These are phyloP conservation scores for Aegilops longissima DNA, from an alignment of 176 grass and related monocot species.

Conservation along the genomic window DNA sequence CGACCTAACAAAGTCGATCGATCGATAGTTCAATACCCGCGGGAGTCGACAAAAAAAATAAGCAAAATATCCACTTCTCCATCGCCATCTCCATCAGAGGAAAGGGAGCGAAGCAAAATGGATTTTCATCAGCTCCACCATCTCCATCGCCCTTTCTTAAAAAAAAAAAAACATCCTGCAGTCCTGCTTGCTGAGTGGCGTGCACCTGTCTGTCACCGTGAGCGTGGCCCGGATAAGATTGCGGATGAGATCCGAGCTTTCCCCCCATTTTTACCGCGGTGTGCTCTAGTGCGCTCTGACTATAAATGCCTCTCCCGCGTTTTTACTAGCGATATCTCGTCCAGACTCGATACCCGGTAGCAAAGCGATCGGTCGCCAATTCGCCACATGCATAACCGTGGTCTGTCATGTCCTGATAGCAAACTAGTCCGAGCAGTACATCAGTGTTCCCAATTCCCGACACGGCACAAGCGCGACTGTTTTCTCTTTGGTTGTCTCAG, in stretches of 20 bases:
- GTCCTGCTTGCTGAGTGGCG: conserved; percentile 21
- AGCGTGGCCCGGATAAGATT: conserved; percentile 13
- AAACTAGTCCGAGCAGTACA: no score
- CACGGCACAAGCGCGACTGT: no score
- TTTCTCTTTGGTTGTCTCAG: no score
- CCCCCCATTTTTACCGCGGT: background rate
- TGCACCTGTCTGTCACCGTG: conserved; percentile 16
- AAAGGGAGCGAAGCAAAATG: no score
- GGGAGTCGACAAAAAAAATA: background rate
- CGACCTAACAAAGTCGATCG: background rate
- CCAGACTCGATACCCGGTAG: background rate
- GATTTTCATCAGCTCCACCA: no score
- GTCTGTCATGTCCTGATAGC: no score
- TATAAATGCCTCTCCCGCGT: background rate
- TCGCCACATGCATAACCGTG: background rate
- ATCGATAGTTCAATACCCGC: background rate
- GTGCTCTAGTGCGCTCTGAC: background rate
- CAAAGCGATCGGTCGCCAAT: no score
- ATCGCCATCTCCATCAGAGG: no score
- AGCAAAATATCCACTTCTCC: background rate
- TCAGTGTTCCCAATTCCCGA: no score
- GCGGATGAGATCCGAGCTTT: conserved; percentile 3
- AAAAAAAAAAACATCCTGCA: background rate
- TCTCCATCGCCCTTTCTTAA: no score
- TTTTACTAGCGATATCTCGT: background rate